Evolutionary conservation across 1,139 yeast species (phyloP).

Genomic region (Geotrichum klebahnii): DNA sequence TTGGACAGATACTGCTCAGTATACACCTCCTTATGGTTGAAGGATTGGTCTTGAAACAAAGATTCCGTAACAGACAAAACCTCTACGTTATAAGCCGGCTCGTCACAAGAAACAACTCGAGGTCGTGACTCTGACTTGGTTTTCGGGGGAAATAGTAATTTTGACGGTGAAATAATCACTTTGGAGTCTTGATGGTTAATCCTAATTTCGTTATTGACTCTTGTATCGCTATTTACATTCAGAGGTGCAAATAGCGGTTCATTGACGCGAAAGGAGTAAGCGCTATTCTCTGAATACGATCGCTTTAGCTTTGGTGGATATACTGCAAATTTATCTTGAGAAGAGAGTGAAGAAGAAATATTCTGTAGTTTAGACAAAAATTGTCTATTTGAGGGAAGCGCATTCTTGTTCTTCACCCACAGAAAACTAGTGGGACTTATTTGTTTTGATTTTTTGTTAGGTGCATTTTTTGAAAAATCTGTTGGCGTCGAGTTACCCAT

Average conservation of each 20-base stretch:
- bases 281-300: not conserved
- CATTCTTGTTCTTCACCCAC: not conserved
- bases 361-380: not conserved
- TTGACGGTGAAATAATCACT: not conserved
- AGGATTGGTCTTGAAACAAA: not conserved
- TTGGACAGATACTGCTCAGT: not conserved
- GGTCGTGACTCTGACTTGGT: too few species aligned
- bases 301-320: not conserved
- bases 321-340: not conserved
- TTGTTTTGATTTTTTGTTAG: not conserved
- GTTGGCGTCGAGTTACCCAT: not conserved
- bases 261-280: not conserved
- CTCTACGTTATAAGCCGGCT: not conserved
- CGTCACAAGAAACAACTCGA: not conserved
- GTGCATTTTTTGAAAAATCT: not conserved
- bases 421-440: not conserved
- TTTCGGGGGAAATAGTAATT: not conserved
- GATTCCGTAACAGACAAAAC: not conserved
- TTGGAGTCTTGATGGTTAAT: not conserved
- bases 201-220: not conserved
- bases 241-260: not conserved
- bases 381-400: not conserved
- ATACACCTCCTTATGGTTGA: not conserved
- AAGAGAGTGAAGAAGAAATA: not conserved
- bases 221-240: not conserved